phyloP scores from a whole-genome alignment of 129 eudicot species.

The Pittosporum tobira region DNA sequence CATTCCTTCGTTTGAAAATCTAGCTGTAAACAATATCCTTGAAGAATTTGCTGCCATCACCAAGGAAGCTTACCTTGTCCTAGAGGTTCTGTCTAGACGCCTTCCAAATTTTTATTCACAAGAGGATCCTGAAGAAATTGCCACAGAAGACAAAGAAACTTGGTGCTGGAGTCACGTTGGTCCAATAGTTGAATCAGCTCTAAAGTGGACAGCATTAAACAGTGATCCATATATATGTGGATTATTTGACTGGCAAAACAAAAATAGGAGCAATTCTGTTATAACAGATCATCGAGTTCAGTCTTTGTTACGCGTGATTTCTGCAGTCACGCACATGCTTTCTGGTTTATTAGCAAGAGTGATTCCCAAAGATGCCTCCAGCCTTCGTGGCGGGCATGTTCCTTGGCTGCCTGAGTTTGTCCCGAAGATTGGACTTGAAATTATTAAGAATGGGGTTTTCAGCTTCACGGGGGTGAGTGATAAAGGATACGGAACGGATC shows the following conservation, averaged over 20 bases:
- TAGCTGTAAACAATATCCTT: constrained; percentile 40
- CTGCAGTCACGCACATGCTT: constrained; percentile 64
- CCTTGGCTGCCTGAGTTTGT: constrained; percentile 74
- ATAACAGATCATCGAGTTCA: constrained; percentile 18
- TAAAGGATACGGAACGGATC: constrained; percentile 1
- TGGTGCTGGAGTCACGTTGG: constrained; percentile 76
- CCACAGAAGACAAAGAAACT: constrained; percentile 26
- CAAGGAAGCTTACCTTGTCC: constrained; percentile 64
- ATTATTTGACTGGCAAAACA: constrained; percentile 19
- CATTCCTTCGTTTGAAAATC: constrained; percentile 47
- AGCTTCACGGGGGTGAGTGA: constrained; percentile 25
- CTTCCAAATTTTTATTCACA: constrained; percentile 65
- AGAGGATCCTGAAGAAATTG: constrained; percentile 12
- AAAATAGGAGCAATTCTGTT: neutral
- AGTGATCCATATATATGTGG: constrained; percentile 36
- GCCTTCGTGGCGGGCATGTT: constrained; percentile 30
- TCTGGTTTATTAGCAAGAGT: constrained; percentile 53
- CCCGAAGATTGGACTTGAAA: constrained; percentile 58
- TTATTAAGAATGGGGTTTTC: constrained; percentile 50
- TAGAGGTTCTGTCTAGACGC: constrained; percentile 47
- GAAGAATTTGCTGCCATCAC: constrained; percentile 53
- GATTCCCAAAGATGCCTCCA: constrained; percentile 43
- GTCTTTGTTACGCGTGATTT: constrained; percentile 69
- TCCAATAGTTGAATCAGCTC: constrained; percentile 68
- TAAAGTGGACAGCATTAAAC: constrained; percentile 50